Evolutionary conservation across 768 basidiomycete species (phyloP), one percentile per base, ranked within the genome.

Genomic region (Pleurotus djamor): DNA sequence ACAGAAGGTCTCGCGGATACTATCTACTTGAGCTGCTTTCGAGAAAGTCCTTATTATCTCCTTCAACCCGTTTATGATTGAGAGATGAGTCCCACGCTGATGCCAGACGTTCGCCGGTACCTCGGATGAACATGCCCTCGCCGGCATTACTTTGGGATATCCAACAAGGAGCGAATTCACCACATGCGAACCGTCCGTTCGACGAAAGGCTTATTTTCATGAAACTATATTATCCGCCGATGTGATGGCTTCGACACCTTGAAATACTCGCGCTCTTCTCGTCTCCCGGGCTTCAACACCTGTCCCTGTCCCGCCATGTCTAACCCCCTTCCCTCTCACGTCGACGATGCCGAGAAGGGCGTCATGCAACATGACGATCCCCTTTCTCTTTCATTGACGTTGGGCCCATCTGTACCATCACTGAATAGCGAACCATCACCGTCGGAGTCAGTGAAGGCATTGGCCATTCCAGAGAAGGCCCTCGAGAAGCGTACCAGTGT

Each of bases 331-430:
- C 57, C 34, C 37, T 48, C 57, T 6, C 32, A 48, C 48, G 45
- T 58, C 45, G 57, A 58, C 44, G 57, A 58, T 58, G 57, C 57
- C 13, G 57, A 58, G 48, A 58, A 49, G 41, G 57, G 57, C 28
- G 48, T 49, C 34, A 34, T 58, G 33, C 45, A 58, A 13, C 45
- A 49, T 49, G 44, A 58, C 13, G 21, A 33, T 34, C 57, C 57
- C 16, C 37, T 49, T 34, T 16, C 48, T 6, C 48, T 58, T 16
- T 56, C 54, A 17, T 44, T 56, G 54, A 44, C 41, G 5, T 44
- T 56, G 10, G 54, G 54, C 13, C 54, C 37, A 14, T 56, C 54
- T 17, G 41, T 41, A 43, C 54, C 54, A 12, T 56, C 54, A 2
- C 41, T 56, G 5, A 44, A 44, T n/a, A 56, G 54, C 41, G 38